Conservation (phyloP, 305 asterid species). For the Coffea humblotiana region DNA sequence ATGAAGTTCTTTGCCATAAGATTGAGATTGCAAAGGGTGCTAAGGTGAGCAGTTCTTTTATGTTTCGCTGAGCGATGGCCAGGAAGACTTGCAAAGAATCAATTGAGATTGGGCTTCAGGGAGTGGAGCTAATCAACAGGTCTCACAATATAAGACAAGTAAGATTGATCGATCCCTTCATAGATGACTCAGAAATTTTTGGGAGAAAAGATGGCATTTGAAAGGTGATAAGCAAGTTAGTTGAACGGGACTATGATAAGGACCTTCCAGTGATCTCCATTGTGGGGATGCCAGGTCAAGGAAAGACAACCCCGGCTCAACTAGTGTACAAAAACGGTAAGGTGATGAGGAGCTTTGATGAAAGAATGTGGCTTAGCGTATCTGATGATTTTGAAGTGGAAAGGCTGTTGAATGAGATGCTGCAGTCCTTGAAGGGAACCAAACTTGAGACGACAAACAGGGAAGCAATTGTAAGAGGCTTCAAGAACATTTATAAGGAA, state of each 20-base stretch:
- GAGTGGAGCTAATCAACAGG: conserved; percentile 3
- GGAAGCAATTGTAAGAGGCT: conserved; percentile 23
- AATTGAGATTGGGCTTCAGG: conserved; percentile 18
- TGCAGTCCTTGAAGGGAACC: conserved; percentile 12
- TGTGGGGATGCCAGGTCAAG: conserved; percentile 33
- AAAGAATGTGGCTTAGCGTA: not conserved
- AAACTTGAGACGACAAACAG: conserved; percentile 11
- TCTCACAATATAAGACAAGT: not conserved
- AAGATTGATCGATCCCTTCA: conserved; percentile 24
- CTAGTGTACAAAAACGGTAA: not conserved
- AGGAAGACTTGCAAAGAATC: conserved; percentile 9
- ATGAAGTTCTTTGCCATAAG: not conserved
- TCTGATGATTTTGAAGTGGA: not conserved
- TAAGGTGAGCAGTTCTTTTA: too few relatives aligned
- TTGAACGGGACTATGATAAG: conserved; percentile 9
- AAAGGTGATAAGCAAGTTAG: conserved; percentile 12
- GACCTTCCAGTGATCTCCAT: conserved; percentile 19
- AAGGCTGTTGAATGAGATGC: not conserved
- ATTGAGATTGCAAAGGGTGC: too few relatives aligned
- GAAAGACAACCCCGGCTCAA: conserved; percentile 31
- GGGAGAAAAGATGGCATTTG: conserved; percentile 18
- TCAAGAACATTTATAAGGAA: conserved; percentile 7
- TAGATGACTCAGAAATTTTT: conserved; percentile 24
- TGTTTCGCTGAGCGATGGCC: not conserved
- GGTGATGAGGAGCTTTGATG: not conserved